Conservation (phyloP, 148 eudicot species). For the Euryodendron excelsum region DNA sequence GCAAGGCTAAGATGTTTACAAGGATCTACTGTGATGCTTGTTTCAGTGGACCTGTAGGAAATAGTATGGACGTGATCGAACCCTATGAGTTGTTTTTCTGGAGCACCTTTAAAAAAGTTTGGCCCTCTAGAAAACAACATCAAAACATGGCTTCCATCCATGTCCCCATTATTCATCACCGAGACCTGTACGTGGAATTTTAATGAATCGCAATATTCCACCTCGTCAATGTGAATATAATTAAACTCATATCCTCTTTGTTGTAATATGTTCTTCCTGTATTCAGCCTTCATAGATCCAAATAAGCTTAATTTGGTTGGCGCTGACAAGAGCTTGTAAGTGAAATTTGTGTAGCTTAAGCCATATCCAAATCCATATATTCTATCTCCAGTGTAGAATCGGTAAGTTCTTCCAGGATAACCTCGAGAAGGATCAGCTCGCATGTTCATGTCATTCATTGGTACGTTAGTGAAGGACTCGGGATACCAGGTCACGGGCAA, state of each 20-base stretch:
- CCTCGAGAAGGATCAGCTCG: conserved; percentile 69
- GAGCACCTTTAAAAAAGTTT: conserved; percentile 45
- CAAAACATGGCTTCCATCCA: conserved; percentile 71
- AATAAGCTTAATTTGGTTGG: conserved; percentile 43
- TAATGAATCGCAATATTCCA: conserved; percentile 51
- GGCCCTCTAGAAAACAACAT: conserved; percentile 56
- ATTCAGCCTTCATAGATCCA: conserved; percentile 22
- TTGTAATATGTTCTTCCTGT: conserved; percentile 27
- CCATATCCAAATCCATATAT: conserved; percentile 83
- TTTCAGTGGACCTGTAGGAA: conserved; percentile 36
- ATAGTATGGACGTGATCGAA: conserved; percentile 57
- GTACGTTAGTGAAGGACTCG: conserved; percentile 71
- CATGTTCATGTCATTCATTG: conserved; percentile 95
- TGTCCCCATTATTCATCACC: conserved; percentile 53
- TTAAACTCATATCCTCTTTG: conserved; percentile 21
- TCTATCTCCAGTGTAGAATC: conserved; percentile 73
- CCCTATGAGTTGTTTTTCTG: conserved; percentile 69
- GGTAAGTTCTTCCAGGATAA: conserved; percentile 92
- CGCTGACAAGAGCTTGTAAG: conserved; percentile 58
- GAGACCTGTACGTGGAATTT: conserved; percentile 53
- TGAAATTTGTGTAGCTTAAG: conserved; percentile 69
- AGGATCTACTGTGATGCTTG: conserved; percentile 53
- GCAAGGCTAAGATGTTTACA: conserved; percentile 76
- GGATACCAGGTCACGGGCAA: conserved; percentile 96
- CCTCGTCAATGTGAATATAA: conserved; percentile 51